Evolutionary conservation across 2,329 filamentous ascomycete genomes (phyloP).

Genomic region (Hirsutella minnesotensis): DNA sequence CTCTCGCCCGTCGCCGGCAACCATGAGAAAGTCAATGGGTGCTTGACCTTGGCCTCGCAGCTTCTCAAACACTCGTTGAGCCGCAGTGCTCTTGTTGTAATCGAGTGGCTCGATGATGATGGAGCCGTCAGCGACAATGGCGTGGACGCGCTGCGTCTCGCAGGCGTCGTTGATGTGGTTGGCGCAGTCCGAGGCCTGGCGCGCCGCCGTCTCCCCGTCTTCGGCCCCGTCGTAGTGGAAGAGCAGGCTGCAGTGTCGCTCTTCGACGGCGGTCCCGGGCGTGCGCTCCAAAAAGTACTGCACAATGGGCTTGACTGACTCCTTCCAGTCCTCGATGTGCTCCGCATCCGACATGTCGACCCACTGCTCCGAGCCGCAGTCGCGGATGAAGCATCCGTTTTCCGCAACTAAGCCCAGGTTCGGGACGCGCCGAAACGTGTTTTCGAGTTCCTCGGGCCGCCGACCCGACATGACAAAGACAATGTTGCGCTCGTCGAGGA

Average conservation of each 20-base stretch:
- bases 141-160: slow-evolving; percentile 70
- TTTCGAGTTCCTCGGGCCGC: slow-evolving; percentile 76
- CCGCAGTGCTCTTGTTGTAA: slow-evolving; percentile 80
- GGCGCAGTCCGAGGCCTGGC: slow-evolving; percentile 79
- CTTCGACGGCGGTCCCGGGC: slow-evolving; percentile 77
- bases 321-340: slow-evolving; percentile 68
- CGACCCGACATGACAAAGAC: slow-evolving; percentile 92
- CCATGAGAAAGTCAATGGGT: slow-evolving; percentile 75
- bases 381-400: slow-evolving; percentile 82
- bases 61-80: slow-evolving; percentile 57
- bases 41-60: slow-evolving; percentile 22
- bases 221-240: slow-evolving; percentile 83
- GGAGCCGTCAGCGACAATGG: slow-evolving; percentile 66
- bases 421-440: slow-evolving; percentile 72
- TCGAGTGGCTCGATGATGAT: slow-evolving; percentile 77
- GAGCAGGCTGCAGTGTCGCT: slow-evolving; percentile 80
- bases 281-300: slow-evolving; percentile 84
- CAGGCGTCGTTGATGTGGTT: slow-evolving; percentile 94
- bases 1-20: slow-evolving; percentile 82
- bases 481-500: slow-evolving; percentile 68
- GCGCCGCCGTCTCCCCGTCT: slow-evolving; percentile 61
- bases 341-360: slow-evolving; percentile 62
- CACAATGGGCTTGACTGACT: slow-evolving; percentile 70
- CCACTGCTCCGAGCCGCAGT: slow-evolving; percentile 60
- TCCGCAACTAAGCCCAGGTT: slow-evolving; percentile 85